Percentiles rank a stretch among this genome's conserved stretches.
phyloP scores from a whole-genome alignment of 371 early-diverging fungal species.

The Rhizopus microsporus region DNA sequence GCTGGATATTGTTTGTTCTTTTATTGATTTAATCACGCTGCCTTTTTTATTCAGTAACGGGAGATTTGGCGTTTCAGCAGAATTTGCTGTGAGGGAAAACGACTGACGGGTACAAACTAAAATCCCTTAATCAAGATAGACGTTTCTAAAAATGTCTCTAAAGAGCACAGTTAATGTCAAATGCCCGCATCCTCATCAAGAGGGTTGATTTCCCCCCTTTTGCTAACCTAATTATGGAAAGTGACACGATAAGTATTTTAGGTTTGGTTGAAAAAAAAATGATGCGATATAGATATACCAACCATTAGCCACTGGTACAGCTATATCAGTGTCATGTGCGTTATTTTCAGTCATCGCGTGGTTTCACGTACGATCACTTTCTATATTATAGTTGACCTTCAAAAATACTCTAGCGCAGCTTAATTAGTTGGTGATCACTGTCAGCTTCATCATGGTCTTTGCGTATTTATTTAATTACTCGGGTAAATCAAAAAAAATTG shows the following conservation, averaged over 20 bases:
- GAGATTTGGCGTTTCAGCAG: too few relatives aligned
- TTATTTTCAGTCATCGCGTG: slow-evolving; percentile 30
- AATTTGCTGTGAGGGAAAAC: too few relatives aligned
- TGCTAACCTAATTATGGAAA: neutral
- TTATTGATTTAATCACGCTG: too few relatives aligned
- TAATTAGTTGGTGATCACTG: slow-evolving; percentile 38
- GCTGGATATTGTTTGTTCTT: too few relatives aligned
- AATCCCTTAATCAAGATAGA: slow-evolving; percentile 23
- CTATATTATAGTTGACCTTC: slow-evolving; percentile 20
- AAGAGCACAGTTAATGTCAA: slow-evolving; percentile 30
- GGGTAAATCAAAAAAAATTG: slow-evolving; percentile 9
- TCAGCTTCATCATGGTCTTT: slow-evolving; percentile 46
- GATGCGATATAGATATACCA: slow-evolving; percentile 47
- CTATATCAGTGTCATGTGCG: slow-evolving; percentile 31
- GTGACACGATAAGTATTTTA: neutral
- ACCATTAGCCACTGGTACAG: slow-evolving; percentile 46
- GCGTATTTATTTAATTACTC: slow-evolving; percentile 50
- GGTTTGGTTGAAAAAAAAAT: slow-evolving; percentile 46
- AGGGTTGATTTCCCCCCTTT: neutral
- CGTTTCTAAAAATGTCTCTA: slow-evolving; percentile 31
- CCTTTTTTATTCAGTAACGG: too few relatives aligned
- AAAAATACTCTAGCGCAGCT: slow-evolving; percentile 35
- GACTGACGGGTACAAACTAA: too few relatives aligned
- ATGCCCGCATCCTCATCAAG: slow-evolving; percentile 41
- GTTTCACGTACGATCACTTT: slow-evolving; percentile 21